Evolutionary conservation across 1,284 basidiomycete genomes (phyloP).

Genomic region (Xerocomus minutiporus): DNA sequence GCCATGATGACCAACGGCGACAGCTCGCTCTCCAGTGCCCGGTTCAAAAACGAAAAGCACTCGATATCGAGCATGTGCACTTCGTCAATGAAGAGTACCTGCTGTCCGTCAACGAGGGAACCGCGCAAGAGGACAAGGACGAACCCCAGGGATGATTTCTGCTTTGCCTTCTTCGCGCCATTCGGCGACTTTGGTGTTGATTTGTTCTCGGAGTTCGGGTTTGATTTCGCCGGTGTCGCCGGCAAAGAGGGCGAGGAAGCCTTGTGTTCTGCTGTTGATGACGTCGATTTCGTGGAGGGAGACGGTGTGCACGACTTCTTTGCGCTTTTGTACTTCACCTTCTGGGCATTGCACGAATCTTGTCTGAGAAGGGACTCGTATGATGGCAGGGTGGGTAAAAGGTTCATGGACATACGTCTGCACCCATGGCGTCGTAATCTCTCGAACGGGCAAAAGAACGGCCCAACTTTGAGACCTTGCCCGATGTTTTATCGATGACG

Average conservation of each 20-base stretch:
- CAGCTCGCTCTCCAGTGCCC: constrained; percentile 90
- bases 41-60: constrained; percentile 97
- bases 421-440: constrained; percentile 98
- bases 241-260: constrained; percentile 72
- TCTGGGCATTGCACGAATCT: constrained; percentile 98
- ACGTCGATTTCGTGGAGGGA: constrained; percentile 99
- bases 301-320: constrained; percentile 95
- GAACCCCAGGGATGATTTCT: constrained; percentile 92
- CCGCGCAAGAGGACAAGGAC: constrained; percentile 33
- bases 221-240: constrained; percentile 99
- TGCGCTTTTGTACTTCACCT: constrained; percentile 95
- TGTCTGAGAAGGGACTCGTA: constrained; percentile 51
- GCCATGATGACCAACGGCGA: constrained; percentile 98
- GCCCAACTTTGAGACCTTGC: constrained; percentile 95
- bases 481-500: constrained; percentile 94
- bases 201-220: constrained; percentile 93
- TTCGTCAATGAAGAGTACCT: constrained; percentile 92
- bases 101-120: constrained; percentile 1
- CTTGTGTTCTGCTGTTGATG: constrained; percentile 97
- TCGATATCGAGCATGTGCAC: constrained; percentile 99
- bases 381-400: neutral
- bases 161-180: constrained; percentile 99
- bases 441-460: constrained; percentile 93
- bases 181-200: constrained; percentile 94
- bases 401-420: constrained; percentile 66